Conservation (phyloP, 441 rosid genomes). For the Eutrema salsugineum region DNA sequence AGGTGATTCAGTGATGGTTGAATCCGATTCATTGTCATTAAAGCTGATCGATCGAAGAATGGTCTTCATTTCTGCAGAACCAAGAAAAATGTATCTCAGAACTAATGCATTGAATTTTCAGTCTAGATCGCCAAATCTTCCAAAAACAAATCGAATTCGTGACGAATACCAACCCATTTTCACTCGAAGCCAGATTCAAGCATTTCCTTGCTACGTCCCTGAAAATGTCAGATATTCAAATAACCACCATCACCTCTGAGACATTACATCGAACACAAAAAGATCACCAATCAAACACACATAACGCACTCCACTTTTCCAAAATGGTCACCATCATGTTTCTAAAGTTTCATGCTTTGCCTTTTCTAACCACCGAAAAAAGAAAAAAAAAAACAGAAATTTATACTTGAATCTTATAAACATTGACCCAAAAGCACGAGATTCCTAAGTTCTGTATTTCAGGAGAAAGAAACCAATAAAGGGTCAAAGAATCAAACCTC, state of each 20-base stretch:
- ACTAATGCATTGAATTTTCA: too few species aligned
- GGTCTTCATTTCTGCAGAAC: slow-evolving; percentile 29
- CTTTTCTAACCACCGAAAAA: neutral
- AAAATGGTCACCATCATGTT: neutral
- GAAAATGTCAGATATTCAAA: slow-evolving; percentile 9
- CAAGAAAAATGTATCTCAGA: neutral
- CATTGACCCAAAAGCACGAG: neutral
- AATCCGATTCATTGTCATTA: slow-evolving; percentile 33
- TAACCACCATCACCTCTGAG: neutral
- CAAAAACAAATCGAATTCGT: neutral
- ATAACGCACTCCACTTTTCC: neutral
- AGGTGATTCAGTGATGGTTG: slow-evolving; percentile 24
- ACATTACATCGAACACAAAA: slow-evolving; percentile 16
- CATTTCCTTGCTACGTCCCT: slow-evolving; percentile 2
- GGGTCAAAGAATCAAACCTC: neutral
- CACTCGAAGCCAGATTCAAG: slow-evolving; percentile 3
- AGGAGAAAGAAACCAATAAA: neutral
- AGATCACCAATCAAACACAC: neutral
- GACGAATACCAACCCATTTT: slow-evolving; percentile 13
- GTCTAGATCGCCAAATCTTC: too few species aligned
- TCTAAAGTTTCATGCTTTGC: neutral
- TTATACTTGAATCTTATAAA: neutral
- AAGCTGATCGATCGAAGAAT: slow-evolving; percentile 35
- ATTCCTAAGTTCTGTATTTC: neutral
- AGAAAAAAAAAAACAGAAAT: neutral